Base-by-base conservation (phyloP, 73 alveolate species). In the Halteria grandinella region DNA sequence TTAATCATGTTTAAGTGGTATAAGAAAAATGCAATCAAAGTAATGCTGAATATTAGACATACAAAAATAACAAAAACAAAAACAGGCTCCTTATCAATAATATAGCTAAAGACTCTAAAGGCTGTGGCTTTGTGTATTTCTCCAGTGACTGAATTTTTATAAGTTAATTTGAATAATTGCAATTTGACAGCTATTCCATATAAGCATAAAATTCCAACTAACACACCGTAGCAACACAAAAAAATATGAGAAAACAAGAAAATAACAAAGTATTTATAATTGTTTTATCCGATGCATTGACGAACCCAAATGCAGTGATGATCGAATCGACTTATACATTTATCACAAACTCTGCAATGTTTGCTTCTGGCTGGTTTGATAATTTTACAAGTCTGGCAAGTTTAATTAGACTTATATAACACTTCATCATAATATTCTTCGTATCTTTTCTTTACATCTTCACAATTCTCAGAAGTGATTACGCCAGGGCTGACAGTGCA, bases 301-400 rank as follows among this genome's bases (percentile, higher is more conserved):
- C 86, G 85, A 8, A 89, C 37, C 96, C 96, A 84, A 24, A 88
- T 60, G 41, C 95, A 88, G 63, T 88, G 95, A 52, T 88, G 95
- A 49, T 88, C 95, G 24, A 70, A 75, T 64, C 84, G 84, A 51
- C 58, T 63, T 5, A 88, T 82, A 33, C 95, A 88, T 58, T 43
- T 62, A 55, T 88, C 60, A 48, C 95, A 88, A 8, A 85, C 21
- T 18, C 69, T 10, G 29, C 96, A 89, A 89, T 79, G 93, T 50
- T 89, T 89, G 44, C 92, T 78, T 55, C 96, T 77, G 40, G 90
- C 83, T 27, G 89, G 84, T 72, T 85, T 89, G 18, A 27, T 62
- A 6, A 89, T 18, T 66, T 81, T 66, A 53, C 96, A 89, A 58
- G 85, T 72, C 20, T 75, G 44, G 73, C 96, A 89, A 23, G 64